phyloP scores from a whole-genome alignment of 1,139 yeast genomes.

The Kodamaea fungicola region DNA sequence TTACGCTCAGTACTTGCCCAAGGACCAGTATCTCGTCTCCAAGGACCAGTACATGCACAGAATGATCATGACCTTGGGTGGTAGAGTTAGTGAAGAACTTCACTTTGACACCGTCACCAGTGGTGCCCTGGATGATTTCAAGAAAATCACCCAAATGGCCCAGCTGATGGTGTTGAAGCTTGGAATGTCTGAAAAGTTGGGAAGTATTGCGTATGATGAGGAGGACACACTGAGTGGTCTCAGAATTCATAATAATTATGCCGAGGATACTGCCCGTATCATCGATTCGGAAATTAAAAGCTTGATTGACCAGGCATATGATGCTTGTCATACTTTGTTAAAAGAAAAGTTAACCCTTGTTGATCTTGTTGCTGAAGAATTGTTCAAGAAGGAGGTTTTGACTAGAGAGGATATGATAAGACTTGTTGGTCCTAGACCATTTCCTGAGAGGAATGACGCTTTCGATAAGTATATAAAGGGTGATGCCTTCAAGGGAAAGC shows the following conservation, averaged over 20 bases:
- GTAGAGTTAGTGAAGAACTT: conserved; percentile 74
- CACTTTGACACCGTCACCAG: conserved; percentile 76
- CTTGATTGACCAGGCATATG: conserved; percentile 51
- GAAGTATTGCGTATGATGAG: conserved; percentile 53
- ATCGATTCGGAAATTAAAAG: conserved; percentile 68
- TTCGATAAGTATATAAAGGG: conserved; percentile 71
- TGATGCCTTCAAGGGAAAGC: conserved; percentile 23
- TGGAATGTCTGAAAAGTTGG: conserved; percentile 73
- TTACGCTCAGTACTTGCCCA: conserved; percentile 94
- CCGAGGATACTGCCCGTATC: conserved; percentile 63
- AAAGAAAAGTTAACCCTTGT: conserved; percentile 59
- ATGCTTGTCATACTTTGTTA: conserved; percentile 52
- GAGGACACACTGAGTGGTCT: conserved; percentile 39
- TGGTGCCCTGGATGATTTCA: conserved; percentile 81
- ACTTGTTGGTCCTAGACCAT: conserved; percentile 70
- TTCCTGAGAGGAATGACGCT: conserved; percentile 75
- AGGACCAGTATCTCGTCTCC: conserved; percentile 62
- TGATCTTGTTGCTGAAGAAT: conserved; percentile 66
- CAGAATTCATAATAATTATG: conserved; percentile 65
- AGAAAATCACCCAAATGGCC: conserved; percentile 75
- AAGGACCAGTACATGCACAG: conserved; percentile 66
- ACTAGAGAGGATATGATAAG: conserved; percentile 81
- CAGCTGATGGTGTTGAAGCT: conserved; percentile 71
- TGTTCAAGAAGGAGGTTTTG: conserved; percentile 64
- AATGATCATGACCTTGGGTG: conserved; percentile 80